These are phyloP conservation scores for Polysphondylium violaceum DNA, from an alignment of 78 protist genomes.

Conservation along the genomic window DNA sequence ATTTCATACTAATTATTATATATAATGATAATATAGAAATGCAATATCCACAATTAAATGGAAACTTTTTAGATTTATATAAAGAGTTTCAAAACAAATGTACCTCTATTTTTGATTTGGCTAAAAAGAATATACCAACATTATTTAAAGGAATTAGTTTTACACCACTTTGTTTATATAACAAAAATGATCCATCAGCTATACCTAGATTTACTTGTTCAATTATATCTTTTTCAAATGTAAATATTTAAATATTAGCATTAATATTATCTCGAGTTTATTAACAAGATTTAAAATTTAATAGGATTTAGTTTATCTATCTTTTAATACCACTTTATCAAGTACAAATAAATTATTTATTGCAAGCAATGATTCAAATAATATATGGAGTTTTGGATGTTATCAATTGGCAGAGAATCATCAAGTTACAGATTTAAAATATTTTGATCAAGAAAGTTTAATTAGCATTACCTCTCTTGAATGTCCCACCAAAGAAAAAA, in stretches of 20 bases:
- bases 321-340: not conserved
- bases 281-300: not conserved
- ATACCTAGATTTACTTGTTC: not conserved
- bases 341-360: conserved; percentile 8
- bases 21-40: conserved; percentile 1
- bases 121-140: not conserved
- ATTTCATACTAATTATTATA: not conserved
- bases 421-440: not conserved
- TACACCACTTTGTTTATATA: not conserved
- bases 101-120: not conserved
- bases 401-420: conserved; percentile 1
- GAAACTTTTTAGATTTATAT: conserved; percentile 9
- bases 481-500: too few species aligned
- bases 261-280: not conserved
- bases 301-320: not conserved
- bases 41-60: not conserved
- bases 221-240: not conserved
- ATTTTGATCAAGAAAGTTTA: not conserved
- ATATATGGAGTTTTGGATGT: not conserved
- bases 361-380: not conserved
- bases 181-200: not conserved
- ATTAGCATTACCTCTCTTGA: not conserved
- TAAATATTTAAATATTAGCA: not conserved
- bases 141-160: not conserved
- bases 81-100: conserved; percentile 1